Base-by-base conservation (phyloP, 2,329 filamentous ascomycete genomes). In the Pyrenophora tritici-repentis region DNA sequence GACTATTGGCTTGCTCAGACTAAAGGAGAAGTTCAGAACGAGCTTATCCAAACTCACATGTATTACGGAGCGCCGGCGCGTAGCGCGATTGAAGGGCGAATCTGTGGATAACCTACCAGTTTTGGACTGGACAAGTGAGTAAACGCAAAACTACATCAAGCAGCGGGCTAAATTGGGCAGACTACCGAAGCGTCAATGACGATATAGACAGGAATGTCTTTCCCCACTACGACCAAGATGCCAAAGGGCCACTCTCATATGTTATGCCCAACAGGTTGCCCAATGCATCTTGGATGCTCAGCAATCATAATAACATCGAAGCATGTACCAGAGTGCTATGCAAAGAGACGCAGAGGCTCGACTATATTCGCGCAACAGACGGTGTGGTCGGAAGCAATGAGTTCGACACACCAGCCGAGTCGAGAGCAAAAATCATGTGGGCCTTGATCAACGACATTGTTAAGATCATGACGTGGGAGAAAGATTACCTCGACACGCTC, bases 41-140 rank as follows among this genome's bases (percentile, higher is more conserved):
- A 72, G 68, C 36, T 43, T 69, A 44, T 70, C 68, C 22, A 71
- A 68, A 45, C 66, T 71, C 44, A 51, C 70, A 8, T 67, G 66
- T 36, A 45, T 66, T 7, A 48, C 66, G n/a, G 70, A 73, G 46
- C 61, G 64, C 13, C 62, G 68, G 22, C 62, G 68, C 3, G 65
- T 72, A 46, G 62, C 66, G 42, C 66, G 68, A 26, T 42, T 72
- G 3, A 67, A 58, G 40, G 65, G 69, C 18, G 62, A 65, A 4
- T 38, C 55, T 7, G 48, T 58, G 2, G 65, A 70, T 6, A 45
- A 58, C 4, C 10, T 61, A 4, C 59, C 63, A 3, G 40, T 58
- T 24, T 46, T 67, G 13, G 45, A 55, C 12, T 35, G 53, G 3
- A 57, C 53, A 22, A 49, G 70, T 71, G 62, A 50, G 58, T 47